A percentile compares a stretch with the other conserved stretches of the same genome.
These are phyloP conservation scores for Kodamaea laetipori DNA, from an alignment of 805 yeast genomes.

Conservation along the genomic window DNA sequence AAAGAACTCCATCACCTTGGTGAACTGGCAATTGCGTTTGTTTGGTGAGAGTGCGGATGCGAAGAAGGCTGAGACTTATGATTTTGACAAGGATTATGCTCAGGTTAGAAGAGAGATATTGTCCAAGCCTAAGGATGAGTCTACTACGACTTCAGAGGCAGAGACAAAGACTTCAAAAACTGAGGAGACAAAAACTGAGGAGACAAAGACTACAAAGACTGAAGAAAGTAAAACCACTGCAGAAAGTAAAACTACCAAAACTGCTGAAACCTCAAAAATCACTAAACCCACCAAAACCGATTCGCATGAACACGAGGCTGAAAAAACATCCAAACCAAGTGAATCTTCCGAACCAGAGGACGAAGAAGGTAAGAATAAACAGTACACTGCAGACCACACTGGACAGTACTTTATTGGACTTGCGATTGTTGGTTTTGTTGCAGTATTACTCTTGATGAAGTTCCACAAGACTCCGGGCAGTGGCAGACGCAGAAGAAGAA, in stretches of 20 bases:
- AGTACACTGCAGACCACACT: constrained; percentile 45
- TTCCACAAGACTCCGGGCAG: constrained; percentile 44
- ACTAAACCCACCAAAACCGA: neutral
- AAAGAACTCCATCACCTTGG: constrained; percentile 41
- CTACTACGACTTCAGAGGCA: constrained; percentile 10
- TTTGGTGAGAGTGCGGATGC: constrained; percentile 81
- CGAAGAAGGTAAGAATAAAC: constrained; percentile 34
- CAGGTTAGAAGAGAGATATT: constrained; percentile 31
- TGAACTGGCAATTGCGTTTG: constrained; percentile 73
- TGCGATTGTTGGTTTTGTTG: constrained; percentile 58
- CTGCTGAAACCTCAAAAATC: neutral
- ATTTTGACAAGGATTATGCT: constrained; percentile 51
- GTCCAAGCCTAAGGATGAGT: constrained; percentile 8
- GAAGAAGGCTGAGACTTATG: constrained; percentile 57
- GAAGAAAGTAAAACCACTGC: constrained; percentile 2
- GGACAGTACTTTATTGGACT: constrained; percentile 64
- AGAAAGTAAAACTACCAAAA: neutral
- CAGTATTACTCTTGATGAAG: constrained; percentile 48
- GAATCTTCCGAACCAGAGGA: constrained; percentile 5
- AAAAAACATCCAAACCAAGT: neutral
- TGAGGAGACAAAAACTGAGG: no score
- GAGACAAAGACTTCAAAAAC: no score
- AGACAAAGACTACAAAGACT: neutral
- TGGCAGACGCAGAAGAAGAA: constrained; percentile 54
- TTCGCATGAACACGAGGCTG: neutral